A percentile compares a stretch with the other conserved stretches of the same genome.
Evolutionary conservation across 441 rosid species (phyloP).

Genomic region (Eutrema salsugineum): DNA sequence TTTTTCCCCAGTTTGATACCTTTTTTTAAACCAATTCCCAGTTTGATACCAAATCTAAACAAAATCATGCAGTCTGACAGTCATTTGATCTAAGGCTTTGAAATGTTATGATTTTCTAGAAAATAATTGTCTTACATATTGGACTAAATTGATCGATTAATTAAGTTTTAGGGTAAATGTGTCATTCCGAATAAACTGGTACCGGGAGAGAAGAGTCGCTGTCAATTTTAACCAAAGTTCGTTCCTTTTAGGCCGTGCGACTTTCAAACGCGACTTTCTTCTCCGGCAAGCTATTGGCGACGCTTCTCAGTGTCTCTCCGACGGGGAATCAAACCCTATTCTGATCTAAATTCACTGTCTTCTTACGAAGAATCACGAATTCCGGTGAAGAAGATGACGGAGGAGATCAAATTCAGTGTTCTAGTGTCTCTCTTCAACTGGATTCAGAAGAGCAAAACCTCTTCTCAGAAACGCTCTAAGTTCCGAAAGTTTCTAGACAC

Average conservation of each 20-base stretch:
- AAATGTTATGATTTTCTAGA: not conserved
- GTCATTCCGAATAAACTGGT: not conserved
- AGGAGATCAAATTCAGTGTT: constrained; percentile 61
- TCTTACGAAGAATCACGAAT: not conserved
- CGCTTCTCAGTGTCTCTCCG: not conserved
- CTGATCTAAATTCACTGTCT: not conserved
- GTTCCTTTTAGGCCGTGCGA: not conserved
- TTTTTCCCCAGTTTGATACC: too few relatives aligned
- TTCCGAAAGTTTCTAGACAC: constrained; percentile 91
- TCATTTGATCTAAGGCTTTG: not conserved
- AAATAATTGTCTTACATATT: not conserved
- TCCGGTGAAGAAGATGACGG: constrained; percentile 36
- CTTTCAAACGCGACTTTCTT: constrained; percentile 19
- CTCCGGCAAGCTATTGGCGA: constrained; percentile 21
- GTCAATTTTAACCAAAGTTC: not conserved
- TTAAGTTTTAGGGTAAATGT: not conserved
- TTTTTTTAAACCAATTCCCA: too few relatives aligned
- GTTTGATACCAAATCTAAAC: too few relatives aligned
- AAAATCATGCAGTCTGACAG: not conserved
- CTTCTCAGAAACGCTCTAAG: constrained; percentile 79
- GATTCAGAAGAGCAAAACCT: constrained; percentile 69
- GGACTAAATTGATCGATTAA: not conserved
- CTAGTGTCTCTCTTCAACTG: constrained; percentile 83
- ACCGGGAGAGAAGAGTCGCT: not conserved
- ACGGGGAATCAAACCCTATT: not conserved